These are phyloP conservation scores for Globisporangium canariense DNA, from an alignment of 352 stramenopile species.

Conservation along the genomic window DNA sequence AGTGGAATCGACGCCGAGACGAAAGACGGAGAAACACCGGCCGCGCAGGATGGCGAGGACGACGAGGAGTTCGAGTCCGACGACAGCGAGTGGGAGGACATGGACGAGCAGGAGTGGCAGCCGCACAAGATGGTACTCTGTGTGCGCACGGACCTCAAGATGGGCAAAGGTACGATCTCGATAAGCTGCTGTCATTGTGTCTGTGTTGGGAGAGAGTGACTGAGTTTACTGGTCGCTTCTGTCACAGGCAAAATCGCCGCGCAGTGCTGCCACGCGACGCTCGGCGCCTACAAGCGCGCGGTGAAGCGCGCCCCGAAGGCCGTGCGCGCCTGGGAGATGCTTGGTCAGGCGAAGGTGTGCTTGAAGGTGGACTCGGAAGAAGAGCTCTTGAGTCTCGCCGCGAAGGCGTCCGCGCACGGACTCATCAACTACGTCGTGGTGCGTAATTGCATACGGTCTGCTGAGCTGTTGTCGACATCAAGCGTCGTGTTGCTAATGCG, in stretches of 20 bases:
- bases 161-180: slow-evolving; percentile 92
- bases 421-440: slow-evolving; percentile 85
- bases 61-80: slow-evolving; percentile 34
- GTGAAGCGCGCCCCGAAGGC: slow-evolving; percentile 71
- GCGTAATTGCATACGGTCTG: neutral
- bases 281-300: slow-evolving; percentile 94
- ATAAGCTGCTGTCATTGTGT: slow-evolving; percentile 35
- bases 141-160: slow-evolving; percentile 93
- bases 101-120: slow-evolving; percentile 48
- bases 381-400: slow-evolving; percentile 68
- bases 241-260: slow-evolving; percentile 75
- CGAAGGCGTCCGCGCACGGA: slow-evolving; percentile 53
- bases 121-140: slow-evolving; percentile 94
- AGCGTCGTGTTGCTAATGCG: neutral
- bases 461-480: no score
- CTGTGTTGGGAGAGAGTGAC: neutral
- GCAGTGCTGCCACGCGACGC: slow-evolving; percentile 88
- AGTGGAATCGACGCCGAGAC: neutral
- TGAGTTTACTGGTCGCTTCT: neutral
- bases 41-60: slow-evolving; percentile 13
- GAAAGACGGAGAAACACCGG: neutral
- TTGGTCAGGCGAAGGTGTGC: slow-evolving; percentile 84
- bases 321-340: slow-evolving; percentile 72
- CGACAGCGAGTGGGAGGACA: slow-evolving; percentile 62
- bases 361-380: slow-evolving; percentile 85